A percentile compares a stretch with the other conserved stretches of the same genome.
These are phyloP conservation scores for Mycena indigotica DNA, from an alignment of 768 basidiomycete genomes.

Conservation along the genomic window DNA sequence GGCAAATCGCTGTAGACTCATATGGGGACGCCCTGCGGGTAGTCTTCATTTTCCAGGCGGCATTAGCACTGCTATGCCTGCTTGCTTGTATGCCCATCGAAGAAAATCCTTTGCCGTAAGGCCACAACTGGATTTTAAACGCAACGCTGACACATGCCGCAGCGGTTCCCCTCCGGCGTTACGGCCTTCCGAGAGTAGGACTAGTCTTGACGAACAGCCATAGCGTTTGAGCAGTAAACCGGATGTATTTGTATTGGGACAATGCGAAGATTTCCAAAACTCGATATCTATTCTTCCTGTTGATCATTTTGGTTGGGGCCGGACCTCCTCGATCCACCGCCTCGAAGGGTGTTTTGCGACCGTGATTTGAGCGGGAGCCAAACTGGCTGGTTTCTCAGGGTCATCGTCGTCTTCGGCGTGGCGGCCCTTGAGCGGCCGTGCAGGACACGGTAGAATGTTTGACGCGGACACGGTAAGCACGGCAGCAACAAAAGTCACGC, in stretches of 20 bases:
- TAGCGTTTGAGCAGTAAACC: neutral
- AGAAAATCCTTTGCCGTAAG: constrained; percentile 68
- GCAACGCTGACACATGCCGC: neutral
- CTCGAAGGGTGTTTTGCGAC: constrained; percentile 59
- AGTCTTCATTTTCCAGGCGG: constrained; percentile 81
- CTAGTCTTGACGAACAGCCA: constrained; percentile 5
- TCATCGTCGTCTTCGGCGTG: constrained; percentile 55
- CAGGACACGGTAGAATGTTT: constrained; percentile 78
- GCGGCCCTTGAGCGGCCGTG: constrained; percentile 56
- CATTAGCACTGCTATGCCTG: constrained; percentile 65
- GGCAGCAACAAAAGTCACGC: constrained; percentile 76
- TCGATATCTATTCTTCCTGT: neutral
- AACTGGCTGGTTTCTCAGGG: constrained; percentile 22
- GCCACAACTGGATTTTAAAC: constrained; percentile 4
- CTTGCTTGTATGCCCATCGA: constrained; percentile 74
- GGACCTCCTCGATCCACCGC: constrained; percentile 82
- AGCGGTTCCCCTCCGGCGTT: neutral
- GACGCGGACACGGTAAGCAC: constrained; percentile 82
- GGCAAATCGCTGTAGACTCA: constrained; percentile 67
- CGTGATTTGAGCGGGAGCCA: constrained; percentile 41
- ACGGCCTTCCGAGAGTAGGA: neutral
- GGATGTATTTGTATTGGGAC: constrained; percentile 5
- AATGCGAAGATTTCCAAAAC: neutral
- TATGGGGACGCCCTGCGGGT: constrained; percentile 79
- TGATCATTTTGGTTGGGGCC: constrained; percentile 35